phyloP scores from a whole-genome alignment of 73 alveolate genomes.

The Durusdinium trenchii region DNA sequence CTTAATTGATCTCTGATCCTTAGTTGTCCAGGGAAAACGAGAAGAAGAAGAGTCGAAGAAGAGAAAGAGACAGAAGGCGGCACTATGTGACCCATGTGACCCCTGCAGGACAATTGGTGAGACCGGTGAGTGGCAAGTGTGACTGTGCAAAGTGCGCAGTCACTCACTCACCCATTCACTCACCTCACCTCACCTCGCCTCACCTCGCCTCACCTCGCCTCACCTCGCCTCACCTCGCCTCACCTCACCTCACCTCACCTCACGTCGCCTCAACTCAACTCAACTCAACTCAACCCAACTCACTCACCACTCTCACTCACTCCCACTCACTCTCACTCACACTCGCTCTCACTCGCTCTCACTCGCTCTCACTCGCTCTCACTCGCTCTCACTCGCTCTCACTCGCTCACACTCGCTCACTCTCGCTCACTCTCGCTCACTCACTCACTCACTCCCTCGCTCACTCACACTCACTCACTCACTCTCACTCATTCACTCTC shows the following conservation, averaged over 20 bases:
- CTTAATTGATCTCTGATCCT: too few relatives aligned
- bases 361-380: background rate
- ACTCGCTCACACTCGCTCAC: background rate
- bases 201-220: conserved; percentile 43
- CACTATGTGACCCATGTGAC: too few relatives aligned
- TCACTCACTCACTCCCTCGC: background rate
- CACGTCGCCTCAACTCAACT: background rate
- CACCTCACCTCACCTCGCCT: conserved; percentile 45
- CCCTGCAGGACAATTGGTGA: too few relatives aligned
- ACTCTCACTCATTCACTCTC: too few relatives aligned
- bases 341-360: background rate
- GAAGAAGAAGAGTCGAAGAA: too few relatives aligned
- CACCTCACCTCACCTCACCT: conserved; percentile 30
- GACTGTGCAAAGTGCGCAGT: too few relatives aligned
- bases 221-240: conserved; percentile 43
- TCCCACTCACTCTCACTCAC: background rate
- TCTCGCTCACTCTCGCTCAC: background rate
- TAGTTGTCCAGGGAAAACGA: too few relatives aligned
- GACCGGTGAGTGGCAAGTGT: too few relatives aligned
- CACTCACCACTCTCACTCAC: background rate
- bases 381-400: background rate
- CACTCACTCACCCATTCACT: background rate
- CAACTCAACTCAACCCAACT: background rate
- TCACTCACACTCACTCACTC: too few relatives aligned
- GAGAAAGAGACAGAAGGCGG: too few relatives aligned